Evolutionary conservation across 805 yeast species (phyloP).

Genomic region (Yueomyces sp.): DNA sequence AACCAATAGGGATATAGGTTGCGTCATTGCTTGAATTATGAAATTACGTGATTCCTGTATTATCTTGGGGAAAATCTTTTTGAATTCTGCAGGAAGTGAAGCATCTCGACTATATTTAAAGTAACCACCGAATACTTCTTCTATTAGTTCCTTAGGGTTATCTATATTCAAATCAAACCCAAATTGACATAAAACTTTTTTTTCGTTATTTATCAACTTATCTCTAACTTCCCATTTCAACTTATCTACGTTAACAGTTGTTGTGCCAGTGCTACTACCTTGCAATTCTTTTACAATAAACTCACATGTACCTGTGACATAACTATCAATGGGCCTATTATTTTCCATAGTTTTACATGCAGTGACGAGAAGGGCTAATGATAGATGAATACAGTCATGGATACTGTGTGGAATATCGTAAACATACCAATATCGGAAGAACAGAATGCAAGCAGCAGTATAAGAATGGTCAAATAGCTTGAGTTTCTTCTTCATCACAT

Average conservation of each 20-base stretch:
- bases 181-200: slow-evolving; percentile 17
- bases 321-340: slow-evolving; percentile 24
- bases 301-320: slow-evolving; percentile 22
- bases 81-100: slow-evolving; percentile 17
- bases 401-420: slow-evolving; percentile 18
- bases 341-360: slow-evolving; percentile 26
- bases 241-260: slow-evolving; percentile 20
- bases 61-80: slow-evolving; percentile 18
- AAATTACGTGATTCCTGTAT: slow-evolving; percentile 23
- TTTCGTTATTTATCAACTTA: slow-evolving; percentile 21
- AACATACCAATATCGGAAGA: slow-evolving; percentile 23
- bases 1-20: slow-evolving; percentile 23
- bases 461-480: slow-evolving; percentile 24
- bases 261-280: slow-evolving; percentile 5
- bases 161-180: slow-evolving; percentile 24
- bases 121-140: slow-evolving; percentile 22
- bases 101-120: slow-evolving; percentile 20
- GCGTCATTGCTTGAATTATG: slow-evolving; percentile 25
- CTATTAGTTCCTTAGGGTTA: slow-evolving; percentile 24
- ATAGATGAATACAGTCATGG: slow-evolving; percentile 19
- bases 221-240: slow-evolving; percentile 26
- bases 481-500: slow-evolving; percentile 22
- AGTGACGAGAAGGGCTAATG: slow-evolving; percentile 24
- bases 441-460: slow-evolving; percentile 23
- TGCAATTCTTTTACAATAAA: slow-evolving; percentile 4